Percentiles rank a stretch among this genome's conserved stretches.
phyloP scores from a whole-genome alignment of 1,139 yeast genomes.

The Candida sanyaensis region DNA sequence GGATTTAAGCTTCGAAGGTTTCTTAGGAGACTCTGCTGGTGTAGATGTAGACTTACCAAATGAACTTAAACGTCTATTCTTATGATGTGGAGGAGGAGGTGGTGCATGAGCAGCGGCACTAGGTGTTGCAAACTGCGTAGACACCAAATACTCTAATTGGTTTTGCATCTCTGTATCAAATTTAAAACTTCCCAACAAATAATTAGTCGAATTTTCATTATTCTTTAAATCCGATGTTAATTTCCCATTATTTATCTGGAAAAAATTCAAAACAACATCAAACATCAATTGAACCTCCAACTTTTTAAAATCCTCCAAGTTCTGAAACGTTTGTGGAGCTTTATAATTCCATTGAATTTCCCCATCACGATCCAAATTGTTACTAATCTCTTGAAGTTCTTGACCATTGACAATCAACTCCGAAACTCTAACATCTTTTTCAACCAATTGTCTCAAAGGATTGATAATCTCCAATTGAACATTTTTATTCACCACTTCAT shows the following conservation, averaged over 20 bases:
- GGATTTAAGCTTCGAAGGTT: constrained; percentile 58
- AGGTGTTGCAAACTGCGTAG: constrained; percentile 24
- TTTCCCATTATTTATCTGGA: constrained; percentile 59
- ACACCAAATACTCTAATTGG: constrained; percentile 38
- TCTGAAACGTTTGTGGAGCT: constrained; percentile 77
- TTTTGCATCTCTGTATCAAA: constrained; percentile 40
- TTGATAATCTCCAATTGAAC: constrained; percentile 58
- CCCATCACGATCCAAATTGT: constrained; percentile 28
- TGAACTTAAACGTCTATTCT: constrained; percentile 9
- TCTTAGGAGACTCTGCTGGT: constrained; percentile 16
- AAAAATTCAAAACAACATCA: constrained; percentile 67
- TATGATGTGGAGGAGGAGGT: background rate
- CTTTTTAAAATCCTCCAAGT: constrained; percentile 74
- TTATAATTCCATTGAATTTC: constrained; percentile 68
- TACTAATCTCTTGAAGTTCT: constrained; percentile 40
- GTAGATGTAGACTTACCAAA: constrained; percentile 6
- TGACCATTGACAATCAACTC: constrained; percentile 44
- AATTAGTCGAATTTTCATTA: constrained; percentile 68
- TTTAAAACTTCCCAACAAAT: constrained; percentile 51
- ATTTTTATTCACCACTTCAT: constrained; percentile 51
- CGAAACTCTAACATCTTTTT: constrained; percentile 52
- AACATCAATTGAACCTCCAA: constrained; percentile 67
- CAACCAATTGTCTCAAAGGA: constrained; percentile 54
- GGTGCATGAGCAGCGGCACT: background rate
- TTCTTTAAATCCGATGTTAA: constrained; percentile 46